phyloP scores from a whole-genome alignment of 345 rosid species.

The Euphorbia tirucalli region DNA sequence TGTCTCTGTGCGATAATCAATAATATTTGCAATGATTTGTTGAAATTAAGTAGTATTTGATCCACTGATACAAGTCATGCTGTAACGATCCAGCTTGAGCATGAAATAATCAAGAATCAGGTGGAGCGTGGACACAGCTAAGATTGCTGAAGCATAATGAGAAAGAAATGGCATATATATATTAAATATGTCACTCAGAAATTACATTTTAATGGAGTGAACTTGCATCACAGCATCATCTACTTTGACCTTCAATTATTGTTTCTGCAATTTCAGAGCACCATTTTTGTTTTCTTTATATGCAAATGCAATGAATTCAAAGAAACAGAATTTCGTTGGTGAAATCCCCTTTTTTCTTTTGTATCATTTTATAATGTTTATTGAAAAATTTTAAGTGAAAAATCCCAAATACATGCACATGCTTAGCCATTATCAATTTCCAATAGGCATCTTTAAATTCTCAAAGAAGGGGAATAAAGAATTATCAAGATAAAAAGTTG shows the following conservation, averaged over 20 bases:
- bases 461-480: not conserved
- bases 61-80: conserved; percentile 6
- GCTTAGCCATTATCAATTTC: conserved; percentile 8
- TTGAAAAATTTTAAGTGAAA: not conserved
- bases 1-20: not conserved
- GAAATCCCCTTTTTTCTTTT: not conserved
- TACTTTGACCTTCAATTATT: too few species aligned
- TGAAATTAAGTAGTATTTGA: not conserved
- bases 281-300: too few species aligned
- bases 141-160: conserved; percentile 13
- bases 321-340: too few species aligned
- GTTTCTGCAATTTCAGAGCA: too few species aligned
- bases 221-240: too few species aligned
- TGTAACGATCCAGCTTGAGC: conserved; percentile 26
- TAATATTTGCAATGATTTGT: not conserved
- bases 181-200: too few species aligned
- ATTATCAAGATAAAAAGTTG: not conserved
- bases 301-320: too few species aligned
- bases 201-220: too few species aligned
- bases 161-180: not conserved
- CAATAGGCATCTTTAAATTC: not conserved
- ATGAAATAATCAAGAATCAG: conserved; percentile 10
- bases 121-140: conserved; percentile 20
- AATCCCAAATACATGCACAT: not conserved
- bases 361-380: not conserved